Conservation (phyloP, 192 early-diverging fungal species). For the Coemansia furcata region DNA sequence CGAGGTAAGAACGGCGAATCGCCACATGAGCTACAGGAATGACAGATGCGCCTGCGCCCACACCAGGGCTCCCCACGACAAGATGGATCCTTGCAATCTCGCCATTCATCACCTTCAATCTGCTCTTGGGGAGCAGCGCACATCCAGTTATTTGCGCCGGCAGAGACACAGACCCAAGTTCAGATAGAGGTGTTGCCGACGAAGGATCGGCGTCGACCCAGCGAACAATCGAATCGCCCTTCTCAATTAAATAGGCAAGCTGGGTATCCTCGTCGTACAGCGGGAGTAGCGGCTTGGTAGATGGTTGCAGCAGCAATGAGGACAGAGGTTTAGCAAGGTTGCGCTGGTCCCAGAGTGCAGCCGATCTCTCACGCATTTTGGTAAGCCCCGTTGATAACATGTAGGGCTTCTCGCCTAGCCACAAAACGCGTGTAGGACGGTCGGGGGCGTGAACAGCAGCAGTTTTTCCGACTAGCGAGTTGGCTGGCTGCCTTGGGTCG, state of each 20-base stretch:
- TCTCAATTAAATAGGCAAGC: conserved; percentile 68
- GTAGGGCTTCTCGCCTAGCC: conserved; percentile 65
- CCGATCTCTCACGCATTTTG: conserved; percentile 65
- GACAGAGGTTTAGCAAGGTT: conserved; percentile 59
- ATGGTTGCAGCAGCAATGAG: conserved; percentile 61
- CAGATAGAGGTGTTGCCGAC: conserved; percentile 23
- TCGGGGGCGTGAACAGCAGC: conserved; percentile 29
- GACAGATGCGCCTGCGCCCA: conserved; percentile 58
- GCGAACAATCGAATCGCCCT: conserved; percentile 66
- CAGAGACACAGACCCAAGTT: conserved; percentile 36
- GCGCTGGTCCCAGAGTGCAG: conserved; percentile 74
- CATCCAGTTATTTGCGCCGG: conserved; percentile 54
- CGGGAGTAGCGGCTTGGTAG: conserved; percentile 68
- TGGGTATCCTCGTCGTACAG: conserved; percentile 81
- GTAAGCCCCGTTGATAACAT: conserved; percentile 74
- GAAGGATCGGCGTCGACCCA: conserved; percentile 63
- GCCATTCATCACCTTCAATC: conserved; percentile 69
- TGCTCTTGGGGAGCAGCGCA: conserved; percentile 65
- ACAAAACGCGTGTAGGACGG: conserved; percentile 58
- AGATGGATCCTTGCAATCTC: conserved; percentile 64
- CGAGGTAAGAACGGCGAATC: conserved; percentile 68
- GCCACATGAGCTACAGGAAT: conserved; percentile 69
- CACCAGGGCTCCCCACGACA: conserved; percentile 15
- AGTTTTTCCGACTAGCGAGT: conserved; percentile 12
- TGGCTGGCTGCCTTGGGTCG: conserved; percentile 19